Conservation (phyloP, 371 early-diverging fungal species). For the Mortierella sp. region DNA sequence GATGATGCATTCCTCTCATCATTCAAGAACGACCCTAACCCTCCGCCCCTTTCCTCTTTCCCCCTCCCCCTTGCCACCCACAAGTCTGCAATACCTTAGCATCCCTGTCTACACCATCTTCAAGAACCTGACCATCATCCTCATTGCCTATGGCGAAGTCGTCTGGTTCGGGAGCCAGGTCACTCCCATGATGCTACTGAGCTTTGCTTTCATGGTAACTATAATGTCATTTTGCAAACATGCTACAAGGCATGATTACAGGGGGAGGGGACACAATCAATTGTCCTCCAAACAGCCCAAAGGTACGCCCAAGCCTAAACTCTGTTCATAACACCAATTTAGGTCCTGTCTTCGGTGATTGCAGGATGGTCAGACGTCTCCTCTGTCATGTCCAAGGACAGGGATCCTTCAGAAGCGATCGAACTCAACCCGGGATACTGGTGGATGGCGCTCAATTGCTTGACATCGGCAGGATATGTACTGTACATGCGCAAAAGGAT, state of each 20-base stretch:
- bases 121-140: slow-evolving; percentile 98
- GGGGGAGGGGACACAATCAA: too few species aligned
- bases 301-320: too few species aligned
- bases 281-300: too few species aligned
- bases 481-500: slow-evolving; percentile 91
- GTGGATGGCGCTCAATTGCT: slow-evolving; percentile 94
- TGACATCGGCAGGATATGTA: slow-evolving; percentile 92
- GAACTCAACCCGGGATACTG: slow-evolving; percentile 77
- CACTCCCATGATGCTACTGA: slow-evolving; percentile 79
- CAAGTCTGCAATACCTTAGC: slow-evolving; percentile 88
- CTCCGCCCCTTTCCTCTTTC: not conserved
- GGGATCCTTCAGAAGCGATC: slow-evolving; percentile 16
- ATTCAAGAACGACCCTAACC: not conserved
- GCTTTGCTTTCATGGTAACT: slow-evolving; percentile 89
- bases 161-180: slow-evolving; percentile 84
- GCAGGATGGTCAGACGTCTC: slow-evolving; percentile 86
- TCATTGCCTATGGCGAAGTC: slow-evolving; percentile 96
- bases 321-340: slow-evolving; percentile 1
- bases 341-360: slow-evolving; percentile 91
- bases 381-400: slow-evolving; percentile 35
- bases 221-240: too few species aligned
- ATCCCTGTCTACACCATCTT: slow-evolving; percentile 98
- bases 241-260: too few species aligned
- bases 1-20: slow-evolving; percentile 1
- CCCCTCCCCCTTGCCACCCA: not conserved